Base-by-base conservation (phyloP, 495 filamentous ascomycete genomes). In the Podospora tetraspora region DNA sequence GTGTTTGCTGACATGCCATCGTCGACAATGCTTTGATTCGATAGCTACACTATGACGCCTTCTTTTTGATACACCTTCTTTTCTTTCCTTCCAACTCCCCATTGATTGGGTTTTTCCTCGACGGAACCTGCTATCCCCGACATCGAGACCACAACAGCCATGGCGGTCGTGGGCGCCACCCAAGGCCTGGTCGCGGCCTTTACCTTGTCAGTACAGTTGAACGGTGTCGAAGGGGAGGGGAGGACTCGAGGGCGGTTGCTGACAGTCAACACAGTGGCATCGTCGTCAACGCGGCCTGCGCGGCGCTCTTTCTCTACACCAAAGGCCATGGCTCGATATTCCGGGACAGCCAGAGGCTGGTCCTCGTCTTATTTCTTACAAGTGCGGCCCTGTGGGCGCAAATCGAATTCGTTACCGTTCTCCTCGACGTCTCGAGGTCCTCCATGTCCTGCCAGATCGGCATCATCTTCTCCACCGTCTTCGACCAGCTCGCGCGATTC, bases 321-420 rank as follows among this genome's bases (percentile, higher is more conserved):
- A 83, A 79, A 66, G 82, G 82, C 66, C 78, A 83, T 80, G 83
- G 80, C 66, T 75, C 79, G 25, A 74, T 84, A 62, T 82, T 85
- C 72, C 76, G 81, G 79, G 84, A 87, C 81, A 81, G 84, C 82
- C 81, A 79, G 84, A 87, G 84, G 84, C 84, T 87, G 84, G 84
- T 83, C 84, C 84, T 87, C 84, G 72, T 83, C 71, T 69, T 79
- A 62, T 87, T 87, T 73, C 78, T 86, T 67, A 62, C 79, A 11
- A 81, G 80, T 67, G 76, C 80, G 30, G 81, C 81, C 62, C 77
- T 83, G 76, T 87, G 84, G 84, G 83, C 82, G 58, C 73, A 81
- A 23, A 69, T 80, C 72, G 81, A 81, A 65, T 86, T 87, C 66
- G 72, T 83, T 62, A 72, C 80, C 1, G 76, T 83, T 24, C 71